These are phyloP conservation scores for Ustilago loliicola DNA, from an alignment of 1,284 basidiomycete genomes.

Conservation along the genomic window DNA sequence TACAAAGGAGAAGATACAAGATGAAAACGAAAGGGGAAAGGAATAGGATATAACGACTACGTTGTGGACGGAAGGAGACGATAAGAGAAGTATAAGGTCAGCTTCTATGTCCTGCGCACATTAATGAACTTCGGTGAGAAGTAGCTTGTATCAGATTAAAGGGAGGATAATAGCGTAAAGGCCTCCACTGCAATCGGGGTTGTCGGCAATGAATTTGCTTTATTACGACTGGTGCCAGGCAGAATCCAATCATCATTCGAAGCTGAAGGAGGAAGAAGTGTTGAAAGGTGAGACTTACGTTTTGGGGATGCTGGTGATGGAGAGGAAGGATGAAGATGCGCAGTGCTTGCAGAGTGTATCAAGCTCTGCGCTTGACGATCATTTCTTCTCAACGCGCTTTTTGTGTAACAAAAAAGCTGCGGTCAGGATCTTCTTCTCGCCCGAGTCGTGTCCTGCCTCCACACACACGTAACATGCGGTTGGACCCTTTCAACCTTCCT, in stretches of 20 bases:
- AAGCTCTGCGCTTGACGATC: not conserved
- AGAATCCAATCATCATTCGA: conserved; percentile 60
- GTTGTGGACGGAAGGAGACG: conserved; percentile 10
- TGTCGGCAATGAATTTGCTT: conserved; percentile 57
- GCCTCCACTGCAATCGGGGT: conserved; percentile 53
- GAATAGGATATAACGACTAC: not conserved
- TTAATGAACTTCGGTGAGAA: not conserved
- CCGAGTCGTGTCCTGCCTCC: conserved; percentile 19
- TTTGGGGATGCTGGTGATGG: conserved; percentile 22
- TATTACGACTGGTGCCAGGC: conserved; percentile 61
- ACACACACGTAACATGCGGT: conserved; percentile 1
- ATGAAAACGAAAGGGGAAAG: conserved; percentile 2
- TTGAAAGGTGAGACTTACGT: conserved; percentile 28
- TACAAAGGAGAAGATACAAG: conserved; percentile 24
- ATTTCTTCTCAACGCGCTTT: conserved; percentile 11
- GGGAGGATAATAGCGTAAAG: conserved; percentile 59
- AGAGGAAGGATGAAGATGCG: conserved; percentile 6
- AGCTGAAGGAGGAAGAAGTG: not conserved
- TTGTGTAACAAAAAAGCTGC: conserved; percentile 17
- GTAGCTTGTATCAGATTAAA: conserved; percentile 45
- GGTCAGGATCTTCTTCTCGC: conserved; percentile 25
- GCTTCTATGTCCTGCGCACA: not conserved
- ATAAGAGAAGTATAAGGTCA: conserved; percentile 8
- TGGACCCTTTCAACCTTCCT: conserved; percentile 12
- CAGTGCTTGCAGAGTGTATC: conserved; percentile 1